Base-by-base conservation (phyloP, 2,329 filamentous ascomycete species). In the Geoglossum cookeanum region DNA sequence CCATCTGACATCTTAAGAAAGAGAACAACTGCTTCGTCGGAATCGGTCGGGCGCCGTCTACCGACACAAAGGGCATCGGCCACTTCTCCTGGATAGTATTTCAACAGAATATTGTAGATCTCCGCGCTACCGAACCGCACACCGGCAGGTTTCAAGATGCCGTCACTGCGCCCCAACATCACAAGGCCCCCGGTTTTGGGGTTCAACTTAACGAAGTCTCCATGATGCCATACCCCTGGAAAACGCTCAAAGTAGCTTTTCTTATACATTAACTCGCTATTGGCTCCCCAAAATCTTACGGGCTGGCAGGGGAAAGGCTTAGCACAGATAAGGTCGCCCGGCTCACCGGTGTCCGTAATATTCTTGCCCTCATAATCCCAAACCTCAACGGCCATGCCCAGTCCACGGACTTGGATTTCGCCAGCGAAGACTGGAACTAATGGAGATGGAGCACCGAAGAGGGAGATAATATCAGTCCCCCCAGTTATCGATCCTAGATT, bases 401-500 rank as follows among this genome's bases (percentile, higher is more conserved):
- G 77, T 4, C 83, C 85, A 8, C 81, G 79, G 60, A 84, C 86
- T 68, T 91, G 86, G 53, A 90, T 87, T 66, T 89, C 83, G 29
- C 86, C 86, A 1, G 74, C 74, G 61, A 80, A 74, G 22, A 91
- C 85, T 1, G 86, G 85, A 0, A 87, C 74, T 3, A 90, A 74
- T 0, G 85, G 84, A 57, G 84, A 91, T 0, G 89, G 86, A 0
- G 87, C 84, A 48, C 90, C 91, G 65, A 97, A 98, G 37, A 97
- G 79, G 0, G 90, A 95, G 62, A 97, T 87, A 64, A 97, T 97
- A 67, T 98, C 92, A 2, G 91, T 97, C 55, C 91, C 92, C 42
- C 92, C 92, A 0, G 91, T 97, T 65, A 98, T 97, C 58, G 87
- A 94, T 54, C 83, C 88, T 6, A 97, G 79, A 69, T 96, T 91